Base-by-base conservation (phyloP, 768 basidiomycete genomes). In the Boletus subparvulus region DNA sequence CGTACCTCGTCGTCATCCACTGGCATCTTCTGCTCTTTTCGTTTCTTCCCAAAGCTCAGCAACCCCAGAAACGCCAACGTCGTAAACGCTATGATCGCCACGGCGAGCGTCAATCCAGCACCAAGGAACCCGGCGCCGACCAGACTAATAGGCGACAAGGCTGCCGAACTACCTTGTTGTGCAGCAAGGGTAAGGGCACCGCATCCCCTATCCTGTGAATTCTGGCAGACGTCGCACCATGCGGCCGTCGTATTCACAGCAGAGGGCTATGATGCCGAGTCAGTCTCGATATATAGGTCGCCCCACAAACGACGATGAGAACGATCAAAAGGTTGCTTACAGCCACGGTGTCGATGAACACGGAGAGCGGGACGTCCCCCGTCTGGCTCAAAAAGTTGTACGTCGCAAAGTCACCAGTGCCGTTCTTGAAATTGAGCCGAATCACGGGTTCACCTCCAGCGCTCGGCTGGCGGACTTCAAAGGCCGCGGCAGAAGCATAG, bases 371-470 rank as follows among this genome's bases (percentile, higher is more conserved):
- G 6, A 85, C 76, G 66, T 87, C 86, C 16, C 70, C 75, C 3
- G 75, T 69, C 3, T 65, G 69, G 50, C 70, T 69, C 52, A 87
- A 65, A 65, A 83, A 75, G 52, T 72, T 67, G 71, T 83, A 83
- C 3, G 75, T 75, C 54, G 57, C 70, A 69, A 84, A 87, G 13
- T 60, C 45, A 52, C 69, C 66, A 0, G 85, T 83, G 10, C 86
- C 86, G 56, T 89, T 89, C 76, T 86, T 86, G 74, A 90, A 87
- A 58, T 79, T 81, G 72, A 90, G 80, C 4, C 85, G 78, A 19
- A 89, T 59, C 45, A 83, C 73, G 14, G 83, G 80, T 59, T 78
- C 78, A 3, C 76, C 74, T 12, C 77, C 75, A 6, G 72, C 66
- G 13, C 71, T 62, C 1, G 81, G 68, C 52, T 81, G 75, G 57